phyloP scores from a whole-genome alignment of 495 filamentous ascomycete species.

The Xylaria curta region DNA sequence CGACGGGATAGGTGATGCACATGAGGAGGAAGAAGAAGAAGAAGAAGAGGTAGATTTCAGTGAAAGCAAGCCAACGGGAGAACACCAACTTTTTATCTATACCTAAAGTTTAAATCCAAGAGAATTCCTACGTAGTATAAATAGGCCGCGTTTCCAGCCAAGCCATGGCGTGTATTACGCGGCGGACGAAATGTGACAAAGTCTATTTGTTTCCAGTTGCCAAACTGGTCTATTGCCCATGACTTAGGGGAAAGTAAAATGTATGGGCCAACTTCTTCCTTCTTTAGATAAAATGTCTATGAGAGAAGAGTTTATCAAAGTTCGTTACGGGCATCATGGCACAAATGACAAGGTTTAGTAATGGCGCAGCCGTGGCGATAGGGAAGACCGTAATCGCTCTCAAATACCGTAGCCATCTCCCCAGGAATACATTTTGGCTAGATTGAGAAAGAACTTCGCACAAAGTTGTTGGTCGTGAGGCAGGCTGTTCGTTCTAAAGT shows the following conservation, averaged over 20 bases:
- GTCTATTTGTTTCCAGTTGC: neutral
- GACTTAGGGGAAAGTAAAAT: neutral
- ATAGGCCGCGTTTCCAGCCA: neutral
- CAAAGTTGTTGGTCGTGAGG: neutral
- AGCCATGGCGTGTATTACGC: neutral
- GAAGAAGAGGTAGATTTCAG: neutral
- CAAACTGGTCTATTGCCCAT: neutral
- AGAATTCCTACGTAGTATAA: neutral
- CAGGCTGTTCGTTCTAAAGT: neutral
- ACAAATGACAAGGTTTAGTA: neutral
- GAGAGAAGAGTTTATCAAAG: neutral
- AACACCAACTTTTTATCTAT: neutral
- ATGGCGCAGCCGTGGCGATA: neutral
- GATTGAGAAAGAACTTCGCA: neutral
- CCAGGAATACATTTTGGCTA: neutral
- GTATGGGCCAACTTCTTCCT: neutral
- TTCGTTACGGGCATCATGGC: neutral
- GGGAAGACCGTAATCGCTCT: neutral
- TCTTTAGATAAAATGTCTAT: neutral
- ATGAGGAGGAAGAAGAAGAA: neutral
- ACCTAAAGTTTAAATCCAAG: neutral
- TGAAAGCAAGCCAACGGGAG: neutral
- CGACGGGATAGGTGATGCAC: neutral
- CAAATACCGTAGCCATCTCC: neutral
- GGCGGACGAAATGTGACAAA: neutral